Conservation (phyloP, 2,329 filamentous ascomycete genomes). For the Tolypocladium ophioglossoides region DNA sequence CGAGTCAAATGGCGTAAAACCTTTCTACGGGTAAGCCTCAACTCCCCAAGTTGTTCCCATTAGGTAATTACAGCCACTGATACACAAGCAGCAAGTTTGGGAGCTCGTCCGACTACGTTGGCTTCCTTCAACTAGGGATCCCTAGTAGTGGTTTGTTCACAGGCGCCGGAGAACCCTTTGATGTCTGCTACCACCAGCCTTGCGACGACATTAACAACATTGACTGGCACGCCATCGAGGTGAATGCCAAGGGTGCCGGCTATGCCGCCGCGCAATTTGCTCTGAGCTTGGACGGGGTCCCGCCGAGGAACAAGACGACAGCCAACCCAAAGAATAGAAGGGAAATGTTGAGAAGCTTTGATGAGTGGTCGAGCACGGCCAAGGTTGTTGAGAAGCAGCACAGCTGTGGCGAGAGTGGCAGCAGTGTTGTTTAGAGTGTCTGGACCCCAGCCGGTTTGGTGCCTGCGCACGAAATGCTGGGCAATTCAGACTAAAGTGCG, state of each 20-base stretch:
- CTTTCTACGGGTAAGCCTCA: slow-evolving; percentile 13
- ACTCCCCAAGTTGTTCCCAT: not conserved
- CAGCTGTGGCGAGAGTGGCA: slow-evolving; percentile 14
- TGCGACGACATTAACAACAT: slow-evolving; percentile 31
- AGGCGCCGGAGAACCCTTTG: slow-evolving; percentile 19
- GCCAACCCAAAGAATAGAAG: slow-evolving; percentile 14
- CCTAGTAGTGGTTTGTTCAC: slow-evolving; percentile 28
- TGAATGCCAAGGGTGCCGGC: slow-evolving; percentile 35
- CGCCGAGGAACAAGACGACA: slow-evolving; percentile 18
- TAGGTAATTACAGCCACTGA: not conserved
- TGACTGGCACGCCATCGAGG: slow-evolving; percentile 26
- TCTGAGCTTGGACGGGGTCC: slow-evolving; percentile 23
- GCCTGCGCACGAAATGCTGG: too few species aligned
- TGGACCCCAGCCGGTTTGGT: too few species aligned
- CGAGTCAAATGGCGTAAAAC: slow-evolving; percentile 13
- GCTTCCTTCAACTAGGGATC: slow-evolving; percentile 24
- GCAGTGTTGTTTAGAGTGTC: slow-evolving; percentile 4
- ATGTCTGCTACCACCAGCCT: slow-evolving; percentile 27
- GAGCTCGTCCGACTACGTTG: slow-evolving; percentile 25
- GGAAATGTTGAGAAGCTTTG: slow-evolving; percentile 14
- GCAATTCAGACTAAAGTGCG: too few species aligned
- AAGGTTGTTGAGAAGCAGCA: slow-evolving; percentile 16
- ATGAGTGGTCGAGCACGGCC: slow-evolving; percentile 12
- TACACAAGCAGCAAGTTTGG: slow-evolving; percentile 16
- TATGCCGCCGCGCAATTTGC: slow-evolving; percentile 34